Conservation (phyloP, 768 basidiomycete species). For the Termitomyces sp. region DNA sequence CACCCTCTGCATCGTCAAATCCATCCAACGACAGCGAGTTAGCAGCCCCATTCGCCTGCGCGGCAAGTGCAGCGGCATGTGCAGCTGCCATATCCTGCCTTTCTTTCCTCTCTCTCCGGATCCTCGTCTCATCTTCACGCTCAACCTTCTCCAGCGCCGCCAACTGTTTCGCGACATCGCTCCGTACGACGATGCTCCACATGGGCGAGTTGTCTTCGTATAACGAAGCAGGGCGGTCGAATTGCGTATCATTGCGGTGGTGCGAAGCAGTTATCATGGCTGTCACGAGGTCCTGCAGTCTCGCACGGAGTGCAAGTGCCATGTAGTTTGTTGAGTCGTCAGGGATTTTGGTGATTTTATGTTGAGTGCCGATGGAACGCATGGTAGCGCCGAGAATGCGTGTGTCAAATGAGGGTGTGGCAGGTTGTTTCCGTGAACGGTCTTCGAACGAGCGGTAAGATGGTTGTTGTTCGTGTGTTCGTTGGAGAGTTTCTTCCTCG, state of each 20-base stretch:
- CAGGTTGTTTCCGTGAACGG: slow-evolving; percentile 72
- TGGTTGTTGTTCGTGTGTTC: slow-evolving; percentile 55
- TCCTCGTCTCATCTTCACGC: slow-evolving; percentile 74
- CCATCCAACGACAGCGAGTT: slow-evolving; percentile 18
- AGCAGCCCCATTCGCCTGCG: slow-evolving; percentile 41
- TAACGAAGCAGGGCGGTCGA: slow-evolving; percentile 56
- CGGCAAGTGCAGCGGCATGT: slow-evolving; percentile 57
- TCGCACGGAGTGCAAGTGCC: slow-evolving; percentile 70
- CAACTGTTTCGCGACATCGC: slow-evolving; percentile 76
- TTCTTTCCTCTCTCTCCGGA: slow-evolving; percentile 75
- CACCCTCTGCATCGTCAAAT: slow-evolving; percentile 42
- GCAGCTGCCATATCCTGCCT: slow-evolving; percentile 68
- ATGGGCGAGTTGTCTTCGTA: slow-evolving; percentile 69
- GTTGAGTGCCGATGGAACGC: slow-evolving; percentile 57
- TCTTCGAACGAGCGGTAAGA: slow-evolving; percentile 68
- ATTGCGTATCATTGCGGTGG: slow-evolving; percentile 69
- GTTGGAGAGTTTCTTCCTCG: slow-evolving; percentile 78
- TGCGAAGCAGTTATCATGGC: slow-evolving; percentile 62
- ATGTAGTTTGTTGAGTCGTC: slow-evolving; percentile 75
- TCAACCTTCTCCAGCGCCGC: slow-evolving; percentile 71
- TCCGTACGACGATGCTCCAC: slow-evolving; percentile 77
- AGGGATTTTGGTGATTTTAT: slow-evolving; percentile 61
- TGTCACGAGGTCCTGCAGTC: slow-evolving; percentile 64
- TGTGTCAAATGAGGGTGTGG: slow-evolving; percentile 63
- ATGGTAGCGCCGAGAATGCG: slow-evolving; percentile 61